These are phyloP conservation scores for Diutina ranongensis DNA, from an alignment of 1,139 yeast genomes.

Conservation along the genomic window DNA sequence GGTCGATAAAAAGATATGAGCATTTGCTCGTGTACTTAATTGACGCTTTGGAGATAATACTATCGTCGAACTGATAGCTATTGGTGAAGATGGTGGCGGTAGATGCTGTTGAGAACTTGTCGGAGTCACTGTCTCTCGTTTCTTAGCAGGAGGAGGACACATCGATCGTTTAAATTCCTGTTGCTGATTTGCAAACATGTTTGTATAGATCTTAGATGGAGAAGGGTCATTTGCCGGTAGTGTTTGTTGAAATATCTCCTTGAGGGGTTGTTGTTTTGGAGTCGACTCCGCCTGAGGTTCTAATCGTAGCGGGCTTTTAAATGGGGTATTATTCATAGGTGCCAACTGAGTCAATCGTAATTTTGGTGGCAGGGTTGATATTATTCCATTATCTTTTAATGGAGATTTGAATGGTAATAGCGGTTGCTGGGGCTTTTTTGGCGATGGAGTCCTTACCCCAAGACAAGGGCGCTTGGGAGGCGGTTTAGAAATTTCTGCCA, in stretches of 20 bases:
- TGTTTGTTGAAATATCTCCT: too few relatives aligned
- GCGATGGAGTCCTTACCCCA: background rate
- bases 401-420: background rate
- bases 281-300: too few relatives aligned
- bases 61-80: too few relatives aligned
- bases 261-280: too few relatives aligned
- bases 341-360: background rate
- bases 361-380: background rate
- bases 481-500: background rate
- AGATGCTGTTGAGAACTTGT: too few relatives aligned
- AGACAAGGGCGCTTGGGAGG: background rate
- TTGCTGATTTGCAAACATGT: background rate
- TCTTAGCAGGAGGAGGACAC: too few relatives aligned
- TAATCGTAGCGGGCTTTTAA: background rate
- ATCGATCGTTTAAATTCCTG: too few relatives aligned
- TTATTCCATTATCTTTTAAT: background rate
- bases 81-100: too few relatives aligned
- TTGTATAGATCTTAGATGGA: too few relatives aligned
- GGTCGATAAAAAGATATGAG: constrained; percentile 1
- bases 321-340: background rate
- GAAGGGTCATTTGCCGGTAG: too few relatives aligned
- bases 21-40: background rate
- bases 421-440: background rate
- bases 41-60: background rate
- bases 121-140: too few relatives aligned